Evolutionary conservation across 192 early-diverging fungal species (phyloP), one percentile per base, ranked within the genome.

Genomic region (Coemansia erecta): DNA sequence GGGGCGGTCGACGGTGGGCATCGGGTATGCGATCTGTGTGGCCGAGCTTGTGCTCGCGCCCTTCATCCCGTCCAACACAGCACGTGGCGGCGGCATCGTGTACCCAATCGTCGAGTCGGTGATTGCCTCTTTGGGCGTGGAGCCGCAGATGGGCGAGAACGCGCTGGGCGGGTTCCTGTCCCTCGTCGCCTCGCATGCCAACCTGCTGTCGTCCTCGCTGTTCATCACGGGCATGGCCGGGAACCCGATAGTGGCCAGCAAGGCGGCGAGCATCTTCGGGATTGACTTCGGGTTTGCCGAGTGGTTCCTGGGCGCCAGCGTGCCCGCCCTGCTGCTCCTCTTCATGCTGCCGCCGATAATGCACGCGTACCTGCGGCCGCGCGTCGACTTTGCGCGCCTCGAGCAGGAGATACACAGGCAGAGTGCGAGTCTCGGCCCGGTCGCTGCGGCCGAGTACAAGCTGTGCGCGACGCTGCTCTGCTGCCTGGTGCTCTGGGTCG

Each of bases 31-130:
- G 9, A 37, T 77, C 48, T 73, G 73, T 54, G 21, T 70, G 40
- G 64, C 81, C 50, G 87, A 91, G 66, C 51, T 88, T 44, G 26
- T 80, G 13, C 51, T 91, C 48, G 85, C 82, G 6, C 85, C 87
- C 11, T 89, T 91, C 73, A 82, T 91, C 37, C 88, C 89, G 10
- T 82, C 80, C 37, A 86, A 88, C 67, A 85, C 86, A 0, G 90
- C 90, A 13, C 83, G 90, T 35, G 90, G 90, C 26, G 90, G 90
- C 13, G 85, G 89, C 8, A 88, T 92, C 22, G 70, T 92, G 4
- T 81, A 86, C 26, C 90, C 90, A 0, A 82, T 92, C n/a, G 87
- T 91, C 18, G 71, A 73, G 26, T 86, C 89, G 0, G 74, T 92
- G 31, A 80, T 82, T 22, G 56, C 73, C 8, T 73, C 85, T 24